Evolutionary conservation across 768 basidiomycete genomes (phyloP).

Genomic region (button mushroom (Agaricus bisporus)): DNA sequence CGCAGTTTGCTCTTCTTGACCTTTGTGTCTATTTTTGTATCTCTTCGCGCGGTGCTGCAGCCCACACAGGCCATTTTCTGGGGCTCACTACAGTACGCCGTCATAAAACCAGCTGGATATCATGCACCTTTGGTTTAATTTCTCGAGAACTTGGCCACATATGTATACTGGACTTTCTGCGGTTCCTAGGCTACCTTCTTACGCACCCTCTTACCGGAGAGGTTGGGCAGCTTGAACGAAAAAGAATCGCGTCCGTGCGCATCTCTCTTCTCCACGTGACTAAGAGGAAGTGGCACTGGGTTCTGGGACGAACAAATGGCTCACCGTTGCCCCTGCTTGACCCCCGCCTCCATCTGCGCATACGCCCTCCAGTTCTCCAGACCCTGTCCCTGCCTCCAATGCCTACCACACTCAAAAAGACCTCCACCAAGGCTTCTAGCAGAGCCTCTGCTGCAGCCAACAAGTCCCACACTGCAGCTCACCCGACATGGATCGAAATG

Average conservation of each 20-base stretch:
- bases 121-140: background rate
- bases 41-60: background rate
- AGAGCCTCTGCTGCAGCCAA: constrained; percentile 26
- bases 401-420: constrained; percentile 31
- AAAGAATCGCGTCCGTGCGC: constrained; percentile 23
- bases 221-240: constrained; percentile 2
- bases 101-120: constrained; percentile 3
- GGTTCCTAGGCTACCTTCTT: background rate
- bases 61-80: background rate
- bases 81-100: background rate
- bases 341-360: constrained; percentile 14
- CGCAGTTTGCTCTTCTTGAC: background rate
- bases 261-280: constrained; percentile 20
- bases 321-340: constrained; percentile 15
- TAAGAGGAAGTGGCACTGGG: constrained; percentile 16
- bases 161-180: constrained; percentile 8
- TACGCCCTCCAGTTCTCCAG: constrained; percentile 8
- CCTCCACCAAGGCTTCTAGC: constrained; percentile 28
- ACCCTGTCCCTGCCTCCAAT: constrained; percentile 13
- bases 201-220: background rate
- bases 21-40: background rate
- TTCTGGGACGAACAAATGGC: constrained; percentile 20
- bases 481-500: constrained; percentile 75
- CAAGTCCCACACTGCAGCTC: constrained; percentile 35
- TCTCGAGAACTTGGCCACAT: background rate